Evolutionary conservation across 306 rosid species (phyloP).

Genomic region (Vicia sativa): DNA sequence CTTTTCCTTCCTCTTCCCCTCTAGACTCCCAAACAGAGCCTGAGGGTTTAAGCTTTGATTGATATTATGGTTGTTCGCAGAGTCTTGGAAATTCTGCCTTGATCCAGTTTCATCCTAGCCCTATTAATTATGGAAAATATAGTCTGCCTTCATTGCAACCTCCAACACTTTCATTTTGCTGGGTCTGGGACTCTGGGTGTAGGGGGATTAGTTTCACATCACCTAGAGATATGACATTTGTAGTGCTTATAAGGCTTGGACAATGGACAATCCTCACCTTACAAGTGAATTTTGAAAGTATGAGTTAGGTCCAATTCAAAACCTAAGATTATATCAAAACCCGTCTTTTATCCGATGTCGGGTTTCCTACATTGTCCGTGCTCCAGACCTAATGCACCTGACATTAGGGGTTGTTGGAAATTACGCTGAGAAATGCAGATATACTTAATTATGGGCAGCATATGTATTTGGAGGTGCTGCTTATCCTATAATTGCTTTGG

Average conservation of each 20-base stretch:
- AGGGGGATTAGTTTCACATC: not conserved
- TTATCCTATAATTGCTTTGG: not conserved
- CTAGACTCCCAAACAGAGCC: too few relatives aligned
- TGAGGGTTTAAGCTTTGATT: constrained; percentile 2
- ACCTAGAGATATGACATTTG: not conserved
- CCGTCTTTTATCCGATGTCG: not conserved
- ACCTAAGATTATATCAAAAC: not conserved
- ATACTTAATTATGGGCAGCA: not conserved
- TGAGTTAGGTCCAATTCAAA: not conserved
- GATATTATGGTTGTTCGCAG: constrained; percentile 1
- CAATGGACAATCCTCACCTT: not conserved
- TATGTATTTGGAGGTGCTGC: constrained; percentile 8
- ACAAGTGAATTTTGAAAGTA: not conserved
- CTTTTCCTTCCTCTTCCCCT: too few relatives aligned
- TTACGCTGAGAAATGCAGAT: not conserved
- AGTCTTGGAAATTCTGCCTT: not conserved
- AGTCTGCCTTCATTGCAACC: not conserved
- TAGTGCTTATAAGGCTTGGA: not conserved
- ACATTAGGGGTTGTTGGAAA: not conserved
- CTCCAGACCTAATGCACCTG: not conserved
- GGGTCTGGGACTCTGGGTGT: too few relatives aligned
- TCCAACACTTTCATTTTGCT: not conserved
- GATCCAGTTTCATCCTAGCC: not conserved
- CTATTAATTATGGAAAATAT: not conserved
- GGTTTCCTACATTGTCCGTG: not conserved